Conservation (phyloP, 1,284 basidiomycete genomes). For the Rhodotorula sp. region DNA sequence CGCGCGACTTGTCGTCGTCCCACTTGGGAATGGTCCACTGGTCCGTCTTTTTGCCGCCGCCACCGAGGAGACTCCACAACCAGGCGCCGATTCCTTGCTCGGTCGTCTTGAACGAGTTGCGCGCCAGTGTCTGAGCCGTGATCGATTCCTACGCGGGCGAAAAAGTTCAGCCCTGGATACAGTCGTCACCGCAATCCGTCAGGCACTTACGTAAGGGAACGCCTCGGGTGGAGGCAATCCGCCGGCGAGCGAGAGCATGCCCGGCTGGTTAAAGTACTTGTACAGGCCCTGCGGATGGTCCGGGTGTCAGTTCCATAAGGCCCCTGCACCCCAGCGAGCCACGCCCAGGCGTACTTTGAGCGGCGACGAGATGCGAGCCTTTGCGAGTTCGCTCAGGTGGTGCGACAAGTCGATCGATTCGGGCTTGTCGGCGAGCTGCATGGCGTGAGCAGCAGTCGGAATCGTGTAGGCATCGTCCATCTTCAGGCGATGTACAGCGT, state of each 20-base stretch:
- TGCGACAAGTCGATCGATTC: conserved; percentile 60
- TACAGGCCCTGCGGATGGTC: conserved; percentile 53
- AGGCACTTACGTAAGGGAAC: conserved; percentile 47
- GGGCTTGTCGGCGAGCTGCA: conserved; percentile 26
- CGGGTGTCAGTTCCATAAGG: too few species aligned
- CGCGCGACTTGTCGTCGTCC: conserved; percentile 48
- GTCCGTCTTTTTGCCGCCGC: conserved; percentile 52
- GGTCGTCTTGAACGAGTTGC: conserved; percentile 49
- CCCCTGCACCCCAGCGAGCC: too few species aligned
- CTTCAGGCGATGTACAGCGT: background rate
- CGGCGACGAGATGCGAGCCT: conserved; percentile 58
- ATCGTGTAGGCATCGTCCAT: conserved; percentile 2
- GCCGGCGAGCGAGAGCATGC: conserved; percentile 56
- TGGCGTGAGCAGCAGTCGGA: background rate
- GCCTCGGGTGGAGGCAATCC: conserved; percentile 55
- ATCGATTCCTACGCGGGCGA: conserved; percentile 51
- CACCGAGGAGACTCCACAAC: conserved; percentile 65
- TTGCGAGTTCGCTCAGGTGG: conserved; percentile 60
- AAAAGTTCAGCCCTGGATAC: background rate
- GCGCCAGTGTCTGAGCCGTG: conserved; percentile 54
- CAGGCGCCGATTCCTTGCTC: conserved; percentile 51
- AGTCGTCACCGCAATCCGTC: background rate
- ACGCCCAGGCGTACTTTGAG: conserved; percentile 61
- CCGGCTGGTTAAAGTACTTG: conserved; percentile 54
- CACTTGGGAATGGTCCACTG: conserved; percentile 63